These are phyloP conservation scores for Arctostaphylos glauca DNA, from an alignment of 148 eudicot genomes.

Conservation along the genomic window DNA sequence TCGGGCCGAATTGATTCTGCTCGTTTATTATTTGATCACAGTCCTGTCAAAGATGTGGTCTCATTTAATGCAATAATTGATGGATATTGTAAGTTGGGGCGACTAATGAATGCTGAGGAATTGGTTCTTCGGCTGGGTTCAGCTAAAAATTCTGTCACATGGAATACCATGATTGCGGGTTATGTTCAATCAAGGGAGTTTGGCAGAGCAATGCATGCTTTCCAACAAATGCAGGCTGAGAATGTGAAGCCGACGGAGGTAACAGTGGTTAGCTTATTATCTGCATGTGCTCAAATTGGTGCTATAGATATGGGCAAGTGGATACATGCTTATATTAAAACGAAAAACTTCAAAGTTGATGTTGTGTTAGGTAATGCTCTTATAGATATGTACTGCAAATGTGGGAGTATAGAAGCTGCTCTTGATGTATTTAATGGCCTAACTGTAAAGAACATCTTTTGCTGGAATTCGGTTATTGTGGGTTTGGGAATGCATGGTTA, in stretches of 20 bases:
- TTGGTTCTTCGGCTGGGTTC: conserved; percentile 33
- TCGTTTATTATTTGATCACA: conserved; percentile 18
- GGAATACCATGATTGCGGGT: conserved; percentile 50
- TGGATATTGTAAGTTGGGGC: conserved; percentile 41
- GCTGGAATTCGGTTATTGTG: conserved; percentile 29
- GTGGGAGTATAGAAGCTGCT: conserved; percentile 37
- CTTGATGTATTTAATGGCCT: conserved; percentile 22
- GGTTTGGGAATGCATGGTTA: conserved; percentile 28
- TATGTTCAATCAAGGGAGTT: conserved; percentile 31
- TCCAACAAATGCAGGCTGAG: conserved; percentile 28
- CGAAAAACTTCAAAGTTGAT: conserved; percentile 24
- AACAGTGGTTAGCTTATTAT: conserved; percentile 31
- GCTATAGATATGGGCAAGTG: conserved; percentile 41
- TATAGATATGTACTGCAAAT: conserved; percentile 50
- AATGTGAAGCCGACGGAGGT: conserved; percentile 30
- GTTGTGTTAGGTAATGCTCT: conserved; percentile 36
- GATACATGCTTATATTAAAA: conserved; percentile 32
- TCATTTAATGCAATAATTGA: conserved; percentile 43
- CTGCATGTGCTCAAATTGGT: conserved; percentile 49
- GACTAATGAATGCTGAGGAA: conserved; percentile 29
- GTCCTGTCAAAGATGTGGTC: conserved; percentile 27
- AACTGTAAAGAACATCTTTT: conserved; percentile 21
- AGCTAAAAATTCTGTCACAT: conserved; percentile 34
- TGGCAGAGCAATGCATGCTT: conserved; percentile 29
- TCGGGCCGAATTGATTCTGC: conserved; percentile 17